Conservation (phyloP, 441 rosid genomes). For the Kokia cookei region DNA sequence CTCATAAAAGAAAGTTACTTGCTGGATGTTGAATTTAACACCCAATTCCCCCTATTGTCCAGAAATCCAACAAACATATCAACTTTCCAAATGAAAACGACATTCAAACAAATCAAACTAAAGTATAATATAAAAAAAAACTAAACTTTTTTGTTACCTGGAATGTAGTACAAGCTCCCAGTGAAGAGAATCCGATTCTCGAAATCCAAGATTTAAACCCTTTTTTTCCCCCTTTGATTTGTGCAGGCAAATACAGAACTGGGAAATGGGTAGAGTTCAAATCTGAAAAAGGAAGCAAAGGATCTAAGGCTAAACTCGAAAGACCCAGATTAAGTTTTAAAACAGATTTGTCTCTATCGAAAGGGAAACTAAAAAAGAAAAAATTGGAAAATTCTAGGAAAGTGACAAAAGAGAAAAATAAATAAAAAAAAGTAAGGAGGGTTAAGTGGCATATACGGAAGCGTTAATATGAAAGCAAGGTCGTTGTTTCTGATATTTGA, state of each 20-base stretch:
- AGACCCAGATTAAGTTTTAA: constrained; percentile 2
- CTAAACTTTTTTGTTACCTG: background rate
- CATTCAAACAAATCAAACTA: background rate
- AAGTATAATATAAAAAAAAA: background rate
- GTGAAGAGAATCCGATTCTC: constrained; percentile 12
- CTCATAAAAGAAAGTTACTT: constrained; percentile 22
- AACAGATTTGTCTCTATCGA: background rate
- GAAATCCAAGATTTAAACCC: constrained; percentile 16
- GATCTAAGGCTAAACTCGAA: background rate
- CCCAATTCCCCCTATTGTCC: constrained; percentile 18
- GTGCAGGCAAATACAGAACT: constrained; percentile 23
- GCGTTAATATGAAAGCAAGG: background rate
- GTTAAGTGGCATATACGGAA: background rate
- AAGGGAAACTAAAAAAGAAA: background rate
- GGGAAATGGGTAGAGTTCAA: constrained; percentile 18
- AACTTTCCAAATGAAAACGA: background rate
- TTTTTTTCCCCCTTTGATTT: constrained; percentile 15
- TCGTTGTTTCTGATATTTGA: background rate
- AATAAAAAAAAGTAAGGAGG: background rate
- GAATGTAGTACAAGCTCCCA: constrained; percentile 18
- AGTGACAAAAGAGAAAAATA: background rate
- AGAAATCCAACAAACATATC: constrained; percentile 1
- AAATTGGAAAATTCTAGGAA: background rate
- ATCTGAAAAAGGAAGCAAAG: constrained; percentile 12
- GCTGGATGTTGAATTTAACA: constrained; percentile 16